Conservation (phyloP, 306 rosid genomes). For the Pyrus bretschneideri region DNA sequence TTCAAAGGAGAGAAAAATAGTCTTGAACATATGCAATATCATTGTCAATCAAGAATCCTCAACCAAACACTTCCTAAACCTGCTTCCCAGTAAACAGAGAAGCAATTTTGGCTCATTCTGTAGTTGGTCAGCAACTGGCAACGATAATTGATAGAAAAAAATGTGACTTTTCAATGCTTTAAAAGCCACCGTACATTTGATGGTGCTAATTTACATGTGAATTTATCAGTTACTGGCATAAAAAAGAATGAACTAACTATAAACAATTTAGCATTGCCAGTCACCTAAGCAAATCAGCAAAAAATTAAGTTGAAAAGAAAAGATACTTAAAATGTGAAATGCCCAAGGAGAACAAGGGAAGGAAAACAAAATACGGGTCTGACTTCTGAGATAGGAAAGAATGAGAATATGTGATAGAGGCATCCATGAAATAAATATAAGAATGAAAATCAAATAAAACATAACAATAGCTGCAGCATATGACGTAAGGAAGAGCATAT, state of each 20-base stretch:
- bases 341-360: neutral
- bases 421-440: neutral
- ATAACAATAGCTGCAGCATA: neutral
- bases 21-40: neutral
- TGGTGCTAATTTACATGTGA: neutral
- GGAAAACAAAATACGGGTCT: neutral
- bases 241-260: neutral
- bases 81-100: neutral
- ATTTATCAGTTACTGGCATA: neutral
- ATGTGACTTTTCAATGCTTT: neutral
- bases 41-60: neutral
- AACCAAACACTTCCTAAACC: neutral
- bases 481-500: neutral
- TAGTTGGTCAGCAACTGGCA: neutral
- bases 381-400: neutral
- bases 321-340: neutral
- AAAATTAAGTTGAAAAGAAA: neutral
- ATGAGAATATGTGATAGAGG: neutral
- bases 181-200: neutral
- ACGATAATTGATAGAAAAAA: neutral
- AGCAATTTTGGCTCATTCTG: neutral
- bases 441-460: neutral
- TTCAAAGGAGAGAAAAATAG: neutral
- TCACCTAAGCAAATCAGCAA: neutral
- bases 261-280: neutral